Base-by-base conservation (phyloP, 306 rosid genomes). In the Acacia crassicarpa region DNA sequence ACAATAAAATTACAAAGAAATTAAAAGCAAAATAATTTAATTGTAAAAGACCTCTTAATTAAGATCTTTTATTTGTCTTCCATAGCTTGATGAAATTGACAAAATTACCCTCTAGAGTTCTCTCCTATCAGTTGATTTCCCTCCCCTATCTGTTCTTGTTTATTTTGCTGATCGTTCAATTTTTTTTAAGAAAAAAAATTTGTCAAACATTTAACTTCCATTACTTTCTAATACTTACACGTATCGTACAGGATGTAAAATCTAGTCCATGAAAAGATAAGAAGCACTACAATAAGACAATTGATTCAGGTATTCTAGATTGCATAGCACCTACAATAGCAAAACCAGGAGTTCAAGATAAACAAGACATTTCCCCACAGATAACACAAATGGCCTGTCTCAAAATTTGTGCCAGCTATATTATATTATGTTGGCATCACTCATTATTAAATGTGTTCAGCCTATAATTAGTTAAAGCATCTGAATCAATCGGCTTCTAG, bases 381-480 rank as follows among this genome's bases (percentile, higher is more conserved):
- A 6, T 17, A 51, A 51, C 22, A 0, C 22, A 51, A 17, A 51
- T 51, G 59, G 23, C 59, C 19, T 5, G 6, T 19, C 23, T 53
- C 20, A 22, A 53, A 53, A 49, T 14, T 15, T 49, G 56, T 49
- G 19, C 56, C 56, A 15, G 6, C 40, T 35, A 35, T 35, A 15
- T 6, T 61, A 23, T 12, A 23, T 25, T 23, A n/a, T 22, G 33
- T 10, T 53, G 68, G 80, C 66, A 78, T 56, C 51, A 13, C 51
- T 46, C 17, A 14, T 76, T 65, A 30, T 77, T 77, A 46, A 81
- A 83, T 76, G 65, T 27, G 76, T 41, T 80, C 51, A 87, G 41
- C 67, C 38, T 33, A 56, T 16, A 22, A 67, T 74, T 76, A 63
- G 19, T 70, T 66, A 84, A 77, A 15, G 65, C 61, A 40, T 74